These are phyloP conservation scores for Knoxdaviesia proteae DNA, from an alignment of 2,329 filamentous ascomycete genomes.

Conservation along the genomic window DNA sequence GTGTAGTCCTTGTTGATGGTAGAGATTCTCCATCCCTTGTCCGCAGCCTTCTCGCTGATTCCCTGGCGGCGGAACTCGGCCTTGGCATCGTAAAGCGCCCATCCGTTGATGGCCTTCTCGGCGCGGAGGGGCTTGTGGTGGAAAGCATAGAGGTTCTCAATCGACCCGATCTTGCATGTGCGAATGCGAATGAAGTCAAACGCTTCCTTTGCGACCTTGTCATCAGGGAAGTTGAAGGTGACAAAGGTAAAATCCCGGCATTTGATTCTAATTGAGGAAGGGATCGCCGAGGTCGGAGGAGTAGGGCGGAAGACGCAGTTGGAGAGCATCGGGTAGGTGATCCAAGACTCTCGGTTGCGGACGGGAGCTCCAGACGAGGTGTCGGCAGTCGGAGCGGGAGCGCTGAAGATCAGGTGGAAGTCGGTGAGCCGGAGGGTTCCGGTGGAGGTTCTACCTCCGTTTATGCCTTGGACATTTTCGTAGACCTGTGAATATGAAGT, in stretches of 20 bases:
- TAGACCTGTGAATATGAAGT: constrained; percentile 15
- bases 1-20: constrained; percentile 75
- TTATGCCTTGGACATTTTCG: constrained; percentile 39
- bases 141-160: constrained; percentile 87
- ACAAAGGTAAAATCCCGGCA: constrained; percentile 90
- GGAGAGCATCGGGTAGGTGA: constrained; percentile 81
- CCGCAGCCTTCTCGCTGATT: constrained; percentile 57
- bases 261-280: constrained; percentile 67
- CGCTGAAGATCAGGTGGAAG: constrained; percentile 37
- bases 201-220: constrained; percentile 56
- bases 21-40: constrained; percentile 75
- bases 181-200: constrained; percentile 70
- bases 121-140: constrained; percentile 53
- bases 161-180: constrained; percentile 61
- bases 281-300: constrained; percentile 44
- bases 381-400: constrained; percentile 13
- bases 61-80: constrained; percentile 77
- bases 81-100: constrained; percentile 67
- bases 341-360: constrained; percentile 53
- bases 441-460: constrained; percentile 32
- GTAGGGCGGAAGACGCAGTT: constrained; percentile 61
- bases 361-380: constrained; percentile 6
- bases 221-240: constrained; percentile 67
- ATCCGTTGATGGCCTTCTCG: constrained; percentile 59
- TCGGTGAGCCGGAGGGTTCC: constrained; percentile 40